These are phyloP conservation scores for Coemansia sp. DNA, from an alignment of 192 early-diverging fungal species.

Conservation along the genomic window DNA sequence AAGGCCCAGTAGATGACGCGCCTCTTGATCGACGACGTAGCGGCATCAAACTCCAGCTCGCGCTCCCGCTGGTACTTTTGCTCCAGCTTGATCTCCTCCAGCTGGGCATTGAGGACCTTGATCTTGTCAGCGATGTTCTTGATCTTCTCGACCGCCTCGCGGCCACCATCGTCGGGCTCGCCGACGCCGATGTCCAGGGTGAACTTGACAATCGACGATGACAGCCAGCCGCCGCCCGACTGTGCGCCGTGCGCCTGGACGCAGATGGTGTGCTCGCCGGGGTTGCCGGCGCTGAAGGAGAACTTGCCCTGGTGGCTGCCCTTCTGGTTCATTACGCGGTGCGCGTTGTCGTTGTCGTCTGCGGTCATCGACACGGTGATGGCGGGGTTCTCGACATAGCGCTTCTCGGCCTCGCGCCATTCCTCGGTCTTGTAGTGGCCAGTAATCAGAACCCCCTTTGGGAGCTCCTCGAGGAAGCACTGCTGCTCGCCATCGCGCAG, in stretches of 20 bases:
- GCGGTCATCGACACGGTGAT: conserved; percentile 69
- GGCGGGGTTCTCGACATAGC: conserved; percentile 59
- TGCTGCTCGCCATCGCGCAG: conserved; percentile 81
- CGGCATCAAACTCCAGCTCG: conserved; percentile 86
- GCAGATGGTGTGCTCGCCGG: conserved; percentile 91
- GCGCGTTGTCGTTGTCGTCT: conserved; percentile 53
- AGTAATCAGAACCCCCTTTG: conserved; percentile 79
- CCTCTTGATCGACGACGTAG: conserved; percentile 78
- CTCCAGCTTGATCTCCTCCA: conserved; percentile 80
- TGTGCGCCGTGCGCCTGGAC: conserved; percentile 60
- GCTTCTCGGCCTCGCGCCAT: conserved; percentile 61
- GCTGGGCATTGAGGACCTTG: conserved; percentile 76
- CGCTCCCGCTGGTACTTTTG: conserved; percentile 87
- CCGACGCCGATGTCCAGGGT: conserved; percentile 68
- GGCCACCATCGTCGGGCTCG: conserved; percentile 56
- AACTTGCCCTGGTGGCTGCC: conserved; percentile 73
- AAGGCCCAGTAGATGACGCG: conserved; percentile 86
- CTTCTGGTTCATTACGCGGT: conserved; percentile 73
- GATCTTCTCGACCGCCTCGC: conserved; percentile 45
- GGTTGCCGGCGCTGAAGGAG: conserved; percentile 83
- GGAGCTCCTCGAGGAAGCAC: conserved; percentile 94
- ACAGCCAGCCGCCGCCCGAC: conserved; percentile 64
- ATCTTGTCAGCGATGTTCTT: conserved; percentile 67
- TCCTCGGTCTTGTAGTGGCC: conserved; percentile 85
- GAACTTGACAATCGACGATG: conserved; percentile 46